Evolutionary conservation across 306 rosid genomes (phyloP).

Genomic region (Ormosia semicastrata): DNA sequence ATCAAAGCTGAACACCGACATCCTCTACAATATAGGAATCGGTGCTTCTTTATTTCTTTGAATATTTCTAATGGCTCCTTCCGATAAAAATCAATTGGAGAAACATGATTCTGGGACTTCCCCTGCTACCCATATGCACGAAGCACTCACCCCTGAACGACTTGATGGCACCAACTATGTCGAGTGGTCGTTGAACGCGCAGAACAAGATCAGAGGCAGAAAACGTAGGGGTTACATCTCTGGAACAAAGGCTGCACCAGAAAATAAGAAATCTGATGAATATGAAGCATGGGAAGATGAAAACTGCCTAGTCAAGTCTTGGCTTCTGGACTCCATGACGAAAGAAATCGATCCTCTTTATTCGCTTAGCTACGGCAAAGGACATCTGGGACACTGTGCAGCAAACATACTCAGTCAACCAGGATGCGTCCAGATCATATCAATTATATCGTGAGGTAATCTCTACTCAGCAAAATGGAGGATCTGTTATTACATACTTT

Average conservation of each 20-base stretch:
- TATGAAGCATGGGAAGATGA: background rate
- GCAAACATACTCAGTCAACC: background rate
- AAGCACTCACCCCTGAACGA: background rate
- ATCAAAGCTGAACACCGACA: no score
- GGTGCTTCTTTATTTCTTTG: no score
- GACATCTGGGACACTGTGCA: background rate
- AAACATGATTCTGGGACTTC: background rate
- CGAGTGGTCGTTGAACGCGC: background rate
- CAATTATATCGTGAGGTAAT: background rate
- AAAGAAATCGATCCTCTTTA: background rate
- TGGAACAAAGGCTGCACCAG: background rate
- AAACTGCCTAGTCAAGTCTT: background rate
- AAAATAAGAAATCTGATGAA: background rate
- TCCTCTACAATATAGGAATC: no score
- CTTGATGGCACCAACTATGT: background rate
- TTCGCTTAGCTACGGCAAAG: background rate
- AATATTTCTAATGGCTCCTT: no score
- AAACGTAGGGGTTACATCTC: background rate
- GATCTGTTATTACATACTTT: background rate
- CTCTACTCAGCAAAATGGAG: background rate
- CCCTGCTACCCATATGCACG: background rate
- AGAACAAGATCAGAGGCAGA: background rate
- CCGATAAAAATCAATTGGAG: no score
- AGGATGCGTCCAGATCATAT: background rate
- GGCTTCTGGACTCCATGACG: background rate